phyloP scores from a whole-genome alignment of 2,329 filamentous ascomycete genomes.

The Lecanicillium sp. region DNA sequence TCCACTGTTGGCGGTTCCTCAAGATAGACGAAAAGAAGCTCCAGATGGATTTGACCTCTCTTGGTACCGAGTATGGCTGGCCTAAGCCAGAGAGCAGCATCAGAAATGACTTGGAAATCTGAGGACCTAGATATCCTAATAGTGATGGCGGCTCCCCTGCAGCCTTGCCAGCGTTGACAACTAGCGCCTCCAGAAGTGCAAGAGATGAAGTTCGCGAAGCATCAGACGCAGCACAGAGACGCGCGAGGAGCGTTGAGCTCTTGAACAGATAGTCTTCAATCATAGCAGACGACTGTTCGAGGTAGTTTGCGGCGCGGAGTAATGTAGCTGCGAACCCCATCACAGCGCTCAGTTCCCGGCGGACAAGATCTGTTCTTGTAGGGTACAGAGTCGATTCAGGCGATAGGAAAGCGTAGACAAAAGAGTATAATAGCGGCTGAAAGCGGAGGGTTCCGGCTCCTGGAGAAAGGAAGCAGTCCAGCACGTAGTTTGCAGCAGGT shows the following conservation, averaged over 20 bases:
- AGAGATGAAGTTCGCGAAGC: slow-evolving; percentile 58
- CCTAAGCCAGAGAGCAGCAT: slow-evolving; percentile 70
- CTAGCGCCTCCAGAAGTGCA: slow-evolving; percentile 62
- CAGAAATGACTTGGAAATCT: slow-evolving; percentile 77
- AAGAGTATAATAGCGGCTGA: slow-evolving; percentile 65
- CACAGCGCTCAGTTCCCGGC: slow-evolving; percentile 54
- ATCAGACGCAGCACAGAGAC: slow-evolving; percentile 64
- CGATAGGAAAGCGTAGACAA: slow-evolving; percentile 40
- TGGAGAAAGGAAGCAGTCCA: slow-evolving; percentile 67
- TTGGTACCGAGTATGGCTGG: slow-evolving; percentile 58
- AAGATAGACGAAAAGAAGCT: slow-evolving; percentile 78
- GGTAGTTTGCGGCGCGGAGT: slow-evolving; percentile 59
- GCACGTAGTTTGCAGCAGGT: slow-evolving; percentile 65
- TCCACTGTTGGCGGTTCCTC: slow-evolving; percentile 88
- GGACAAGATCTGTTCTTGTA: slow-evolving; percentile 44
- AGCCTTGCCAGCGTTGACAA: slow-evolving; percentile 58
- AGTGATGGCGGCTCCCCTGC: slow-evolving; percentile 80
- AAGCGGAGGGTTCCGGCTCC: slow-evolving; percentile 64
- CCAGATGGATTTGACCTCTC: slow-evolving; percentile 67
- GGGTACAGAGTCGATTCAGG: slow-evolving; percentile 56
- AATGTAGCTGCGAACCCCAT: slow-evolving; percentile 61
- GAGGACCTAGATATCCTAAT: slow-evolving; percentile 78
- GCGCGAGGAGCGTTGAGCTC: slow-evolving; percentile 65
- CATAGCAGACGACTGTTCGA: slow-evolving; percentile 53
- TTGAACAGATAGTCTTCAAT: slow-evolving; percentile 78